Percentiles rank a stretch among this genome's conserved stretches.
Conservation (phyloP, 2,329 filamentous ascomycete species). For the Apiospora marii region DNA sequence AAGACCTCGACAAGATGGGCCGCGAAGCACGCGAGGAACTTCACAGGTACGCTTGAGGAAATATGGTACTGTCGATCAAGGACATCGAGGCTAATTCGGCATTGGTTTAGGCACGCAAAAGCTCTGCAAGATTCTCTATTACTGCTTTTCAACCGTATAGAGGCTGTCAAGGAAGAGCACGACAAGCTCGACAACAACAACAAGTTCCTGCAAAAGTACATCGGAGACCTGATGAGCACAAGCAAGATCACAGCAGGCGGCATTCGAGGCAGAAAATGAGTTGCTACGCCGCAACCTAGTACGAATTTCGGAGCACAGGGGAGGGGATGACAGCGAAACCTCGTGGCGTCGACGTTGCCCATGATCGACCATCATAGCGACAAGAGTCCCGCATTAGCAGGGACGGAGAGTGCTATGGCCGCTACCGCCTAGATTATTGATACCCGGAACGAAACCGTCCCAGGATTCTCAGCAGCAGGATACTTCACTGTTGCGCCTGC, state of each 20-base stretch:
- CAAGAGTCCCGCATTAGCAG: constrained; percentile 3
- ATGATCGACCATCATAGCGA: not conserved
- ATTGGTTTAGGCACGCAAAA: constrained; percentile 76
- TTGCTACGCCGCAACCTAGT: not conserved
- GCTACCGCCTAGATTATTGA: constrained; percentile 4
- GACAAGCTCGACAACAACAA: constrained; percentile 97
- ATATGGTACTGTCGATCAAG: not conserved
- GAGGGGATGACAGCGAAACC: not conserved
- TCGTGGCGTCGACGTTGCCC: not conserved
- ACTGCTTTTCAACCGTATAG: constrained; percentile 90
- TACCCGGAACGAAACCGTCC: not conserved
- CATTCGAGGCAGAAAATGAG: constrained; percentile 62
- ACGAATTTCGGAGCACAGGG: not conserved
- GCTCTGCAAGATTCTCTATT: constrained; percentile 87
- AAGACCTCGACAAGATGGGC: constrained; percentile 88
- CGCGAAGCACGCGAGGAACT: constrained; percentile 78
- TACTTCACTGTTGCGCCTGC: constrained; percentile 10
- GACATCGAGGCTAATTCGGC: not conserved
- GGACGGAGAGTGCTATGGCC: not conserved
- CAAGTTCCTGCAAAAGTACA: constrained; percentile 97
- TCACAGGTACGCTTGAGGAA: constrained; percentile 54
- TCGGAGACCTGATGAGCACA: constrained; percentile 93
- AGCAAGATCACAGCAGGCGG: constrained; percentile 72
- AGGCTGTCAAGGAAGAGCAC: constrained; percentile 92
- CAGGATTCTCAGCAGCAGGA: not conserved